Percentiles rank a stretch among this genome's conserved stretches.
phyloP scores from a whole-genome alignment of 1,139 yeast species.

The Nakaseomyces glabratus region DNA sequence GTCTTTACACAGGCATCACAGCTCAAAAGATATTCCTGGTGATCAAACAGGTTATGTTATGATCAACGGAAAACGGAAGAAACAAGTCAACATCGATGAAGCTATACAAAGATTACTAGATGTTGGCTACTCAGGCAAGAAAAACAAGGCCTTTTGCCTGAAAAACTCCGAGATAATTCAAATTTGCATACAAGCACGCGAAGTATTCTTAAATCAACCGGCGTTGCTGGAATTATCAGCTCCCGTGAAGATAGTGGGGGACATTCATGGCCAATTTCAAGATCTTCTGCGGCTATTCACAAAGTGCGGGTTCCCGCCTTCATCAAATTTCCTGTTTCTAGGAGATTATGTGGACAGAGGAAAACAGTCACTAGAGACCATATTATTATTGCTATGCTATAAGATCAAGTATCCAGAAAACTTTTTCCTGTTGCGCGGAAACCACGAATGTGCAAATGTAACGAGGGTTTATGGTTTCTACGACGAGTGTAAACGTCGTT shows the following conservation, averaged over 20 bases:
- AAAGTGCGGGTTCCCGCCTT: constrained; percentile 97
- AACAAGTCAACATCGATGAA: constrained; percentile 55
- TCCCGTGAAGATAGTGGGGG: constrained; percentile 84
- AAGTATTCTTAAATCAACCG: constrained; percentile 75
- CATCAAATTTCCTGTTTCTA: constrained; percentile 83
- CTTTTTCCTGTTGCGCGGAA: constrained; percentile 86
- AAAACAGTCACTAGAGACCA: constrained; percentile 89
- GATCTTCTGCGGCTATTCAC: constrained; percentile 89
- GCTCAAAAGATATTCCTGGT: too few species aligned
- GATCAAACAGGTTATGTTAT: too few species aligned
- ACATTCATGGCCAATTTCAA: constrained; percentile 94
- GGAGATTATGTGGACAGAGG: constrained; percentile 99
- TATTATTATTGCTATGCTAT: constrained; percentile 83
- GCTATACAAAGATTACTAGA: constrained; percentile 75
- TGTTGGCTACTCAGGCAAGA: constrained; percentile 88
- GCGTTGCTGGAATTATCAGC: constrained; percentile 74
- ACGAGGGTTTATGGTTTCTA: constrained; percentile 93
- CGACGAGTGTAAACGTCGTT: constrained; percentile 94
- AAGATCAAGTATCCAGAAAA: constrained; percentile 96
- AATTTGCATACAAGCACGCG: constrained; percentile 75
- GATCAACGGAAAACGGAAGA: constrained; percentile 13
- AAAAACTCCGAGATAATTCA: constrained; percentile 74
- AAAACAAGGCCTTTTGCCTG: constrained; percentile 74
- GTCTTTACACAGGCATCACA: too few species aligned
- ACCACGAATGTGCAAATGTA: constrained; percentile 94